Percentiles rank a stretch among this genome's conserved stretches.
Conservation (phyloP, 164 flowering plant genomes). For the Macadamia integrifolia region DNA sequence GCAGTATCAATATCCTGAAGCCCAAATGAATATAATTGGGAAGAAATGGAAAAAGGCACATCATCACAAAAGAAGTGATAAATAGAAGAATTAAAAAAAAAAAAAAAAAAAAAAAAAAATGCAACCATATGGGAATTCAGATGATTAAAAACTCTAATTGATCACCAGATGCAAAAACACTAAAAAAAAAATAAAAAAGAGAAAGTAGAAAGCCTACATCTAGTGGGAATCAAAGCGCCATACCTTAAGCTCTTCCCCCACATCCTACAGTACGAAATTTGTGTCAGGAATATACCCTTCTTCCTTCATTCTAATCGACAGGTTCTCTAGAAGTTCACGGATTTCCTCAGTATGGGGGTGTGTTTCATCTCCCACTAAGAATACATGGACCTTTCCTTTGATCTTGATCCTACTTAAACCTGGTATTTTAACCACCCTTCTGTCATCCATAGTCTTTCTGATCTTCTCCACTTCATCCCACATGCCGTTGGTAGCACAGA, state of each 20-base stretch:
- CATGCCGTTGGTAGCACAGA: constrained; percentile 30
- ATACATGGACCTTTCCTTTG: constrained; percentile 19
- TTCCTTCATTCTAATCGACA: constrained; percentile 30
- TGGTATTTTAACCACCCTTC: constrained; percentile 28
- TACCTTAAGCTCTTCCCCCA: constrained; percentile 33
- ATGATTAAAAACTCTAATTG: no score
- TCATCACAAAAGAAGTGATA: no score
- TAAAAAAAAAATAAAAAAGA: no score
- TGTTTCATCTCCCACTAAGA: constrained; percentile 27
- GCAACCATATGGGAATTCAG: no score
- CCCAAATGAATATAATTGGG: no score
- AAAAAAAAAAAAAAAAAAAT: no score
- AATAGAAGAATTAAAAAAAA: no score
- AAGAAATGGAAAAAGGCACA: no score
- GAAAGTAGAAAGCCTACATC: no score
- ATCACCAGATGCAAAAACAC: no score
- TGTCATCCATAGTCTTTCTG: constrained; percentile 24
- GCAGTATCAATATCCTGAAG: no score
- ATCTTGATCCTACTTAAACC: constrained; percentile 32
- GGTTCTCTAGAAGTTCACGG: constrained; percentile 16
- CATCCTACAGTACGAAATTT: constrained; percentile 28
- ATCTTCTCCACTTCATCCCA: constrained; percentile 28
- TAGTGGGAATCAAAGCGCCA: no score
- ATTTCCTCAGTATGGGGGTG: constrained; percentile 25
- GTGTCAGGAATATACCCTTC: constrained; percentile 34